Evolutionary conservation across 768 basidiomycete species (phyloP).

Genomic region (Sporobolomyces phaffii): DNA sequence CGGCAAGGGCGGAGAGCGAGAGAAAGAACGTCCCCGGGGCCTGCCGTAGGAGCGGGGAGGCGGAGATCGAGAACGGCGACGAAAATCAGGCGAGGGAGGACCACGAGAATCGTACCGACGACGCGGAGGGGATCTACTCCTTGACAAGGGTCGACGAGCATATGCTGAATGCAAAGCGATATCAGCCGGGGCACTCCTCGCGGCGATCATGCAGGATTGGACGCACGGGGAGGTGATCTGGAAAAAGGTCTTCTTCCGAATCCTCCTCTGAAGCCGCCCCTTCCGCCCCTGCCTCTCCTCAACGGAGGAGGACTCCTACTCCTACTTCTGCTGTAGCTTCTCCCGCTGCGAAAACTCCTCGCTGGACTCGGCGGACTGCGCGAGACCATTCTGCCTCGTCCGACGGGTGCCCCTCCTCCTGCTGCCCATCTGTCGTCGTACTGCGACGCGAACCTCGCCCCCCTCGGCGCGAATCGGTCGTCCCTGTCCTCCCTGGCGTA

Average conservation of each 20-base stretch:
- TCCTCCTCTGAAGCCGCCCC: neutral
- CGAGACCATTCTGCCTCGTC: neutral
- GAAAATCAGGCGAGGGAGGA: conserved; percentile 16
- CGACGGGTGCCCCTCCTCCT: neutral
- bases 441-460: too few relatives aligned
- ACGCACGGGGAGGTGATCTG: conserved; percentile 29
- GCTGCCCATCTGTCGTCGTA: too few relatives aligned
- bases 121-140: conserved; percentile 15
- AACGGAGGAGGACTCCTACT: conserved; percentile 8
- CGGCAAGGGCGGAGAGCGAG: conserved; percentile 3
- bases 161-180: neutral
- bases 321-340: conserved; percentile 24
- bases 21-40: neutral
- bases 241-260: conserved; percentile 8
- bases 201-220: too few relatives aligned
- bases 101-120: neutral
- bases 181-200: too few relatives aligned
- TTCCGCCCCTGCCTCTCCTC: neutral
- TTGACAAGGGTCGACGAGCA: neutral
- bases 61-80: conserved; percentile 3
- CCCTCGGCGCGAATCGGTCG: neutral
- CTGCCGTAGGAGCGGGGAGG: neutral
- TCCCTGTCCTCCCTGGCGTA: conserved; percentile 15
- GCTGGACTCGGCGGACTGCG: conserved; percentile 23
- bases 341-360: conserved; percentile 17